Evolutionary conservation across 1,139 yeast species (phyloP), one percentile per base, ranked within the genome.

Genomic region (Yamadazyma membranifaciens): DNA sequence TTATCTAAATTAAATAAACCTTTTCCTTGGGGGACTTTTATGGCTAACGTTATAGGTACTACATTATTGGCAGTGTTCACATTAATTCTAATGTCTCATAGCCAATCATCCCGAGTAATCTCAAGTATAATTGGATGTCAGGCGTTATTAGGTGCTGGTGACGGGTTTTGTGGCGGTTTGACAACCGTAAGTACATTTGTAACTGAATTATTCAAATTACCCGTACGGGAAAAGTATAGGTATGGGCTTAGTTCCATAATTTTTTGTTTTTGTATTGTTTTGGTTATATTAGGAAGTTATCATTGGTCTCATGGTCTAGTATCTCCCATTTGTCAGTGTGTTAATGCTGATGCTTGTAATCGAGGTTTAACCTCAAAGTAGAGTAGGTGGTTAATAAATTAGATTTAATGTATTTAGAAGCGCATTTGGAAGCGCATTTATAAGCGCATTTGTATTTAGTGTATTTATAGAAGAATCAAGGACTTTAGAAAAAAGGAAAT

Each of bases 171-270:
- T 56, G 96, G 95, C 0, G 73, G 81, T 4, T 60, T 87, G 36
- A 81, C 92, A 29, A 89, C 96, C 0, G 78, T 87, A 29, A 81
- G 89, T 42, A 83, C 96, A 0, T 83, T 88, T 51, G 73, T 85
- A 3, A 79, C 75, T 26, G 96, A 89, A 56, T 58, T 87, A 33
- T 68, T 68, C 48, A 66, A 65, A 0, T 52, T 82, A 10, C 49
- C 52, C 12, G 47, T 59, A 2, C 7, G 33, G 1, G 40, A 62
- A 53, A 48, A 71, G 2, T 77, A 75, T 50, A 39, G 51, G 2
- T 80, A 80, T 50, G 77, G 69, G 0, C 17, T 56, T 4, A 37
- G 46, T 0, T 69, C 80, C 15, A 48, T 80, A 2, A 44, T 57
- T 4, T 40, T 60, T 0, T 60, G 78, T 12, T 81, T 72, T 48